Percentiles rank a stretch among this genome's conserved stretches.
Evolutionary conservation across 192 early-diverging fungal species (phyloP).

Genomic region (Rhizophlyctis rosea): DNA sequence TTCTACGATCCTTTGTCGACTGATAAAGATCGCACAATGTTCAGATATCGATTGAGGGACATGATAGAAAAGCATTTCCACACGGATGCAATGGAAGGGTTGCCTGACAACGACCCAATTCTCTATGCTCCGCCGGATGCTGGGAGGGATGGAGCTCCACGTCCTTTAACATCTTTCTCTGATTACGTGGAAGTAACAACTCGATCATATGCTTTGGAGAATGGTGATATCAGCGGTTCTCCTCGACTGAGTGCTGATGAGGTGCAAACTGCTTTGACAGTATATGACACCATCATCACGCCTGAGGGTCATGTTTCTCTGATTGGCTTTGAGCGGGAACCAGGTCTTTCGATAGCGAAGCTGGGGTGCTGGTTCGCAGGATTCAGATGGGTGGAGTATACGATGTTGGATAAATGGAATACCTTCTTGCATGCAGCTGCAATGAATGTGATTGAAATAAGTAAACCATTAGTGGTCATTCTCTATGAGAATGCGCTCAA

Average conservation of each 20-base stretch:
- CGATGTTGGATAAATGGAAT: no score
- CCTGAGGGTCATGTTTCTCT: background rate
- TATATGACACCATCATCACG: background rate
- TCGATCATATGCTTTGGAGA: background rate
- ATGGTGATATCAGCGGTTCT: no score
- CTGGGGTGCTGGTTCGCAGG: no score
- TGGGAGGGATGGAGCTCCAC: background rate
- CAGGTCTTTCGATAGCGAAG: no score
- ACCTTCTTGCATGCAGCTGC: no score
- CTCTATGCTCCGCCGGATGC: slow-evolving; percentile 5
- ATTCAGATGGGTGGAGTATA: no score
- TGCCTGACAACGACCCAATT: slow-evolving; percentile 2
- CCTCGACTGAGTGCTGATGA: background rate
- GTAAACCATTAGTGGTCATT: no score
- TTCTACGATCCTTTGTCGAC: slow-evolving; percentile 11
- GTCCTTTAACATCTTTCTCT: background rate
- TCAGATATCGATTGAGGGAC: slow-evolving; percentile 2
- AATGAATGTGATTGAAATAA: no score
- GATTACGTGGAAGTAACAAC: slow-evolving; percentile 1
- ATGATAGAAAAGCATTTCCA: background rate
- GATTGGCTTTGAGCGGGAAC: no score
- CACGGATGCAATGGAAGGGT: slow-evolving; percentile 4
- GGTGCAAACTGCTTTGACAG: background rate
- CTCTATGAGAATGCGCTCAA: no score
- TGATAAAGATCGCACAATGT: background rate